Evolutionary conservation across 208 protist species (phyloP).

Genomic region (Novymonas esmeraldas): DNA sequence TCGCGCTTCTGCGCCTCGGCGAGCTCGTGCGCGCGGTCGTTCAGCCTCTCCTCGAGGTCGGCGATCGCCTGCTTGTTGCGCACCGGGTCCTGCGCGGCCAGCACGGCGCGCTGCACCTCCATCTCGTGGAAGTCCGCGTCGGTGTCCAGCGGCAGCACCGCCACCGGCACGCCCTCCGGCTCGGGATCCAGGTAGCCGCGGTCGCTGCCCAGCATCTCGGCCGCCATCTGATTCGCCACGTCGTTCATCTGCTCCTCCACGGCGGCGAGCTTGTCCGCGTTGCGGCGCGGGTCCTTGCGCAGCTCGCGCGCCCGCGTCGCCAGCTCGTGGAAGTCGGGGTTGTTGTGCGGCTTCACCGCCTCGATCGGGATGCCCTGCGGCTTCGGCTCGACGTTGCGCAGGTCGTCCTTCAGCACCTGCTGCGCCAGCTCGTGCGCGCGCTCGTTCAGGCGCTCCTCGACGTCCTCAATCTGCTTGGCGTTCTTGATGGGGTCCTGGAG

Average conservation of each 20-base stretch:
- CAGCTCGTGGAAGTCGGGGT: constrained; percentile 58
- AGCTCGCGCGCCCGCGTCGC: constrained; percentile 57
- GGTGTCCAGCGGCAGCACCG: constrained; percentile 42
- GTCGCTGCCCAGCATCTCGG: constrained; percentile 47
- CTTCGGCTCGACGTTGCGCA: constrained; percentile 44
- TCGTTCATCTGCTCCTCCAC: constrained; percentile 66
- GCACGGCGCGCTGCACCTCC: constrained; percentile 66
- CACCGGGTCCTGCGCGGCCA: constrained; percentile 56
- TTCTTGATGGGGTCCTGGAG: constrained; percentile 54
- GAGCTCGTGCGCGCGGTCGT: constrained; percentile 67
- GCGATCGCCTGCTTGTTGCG: constrained; percentile 47
- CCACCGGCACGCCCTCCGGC: constrained; percentile 65
- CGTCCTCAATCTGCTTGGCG: constrained; percentile 55
- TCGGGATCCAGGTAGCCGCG: constrained; percentile 63
- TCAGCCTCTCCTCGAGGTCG: constrained; percentile 70
- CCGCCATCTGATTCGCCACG: constrained; percentile 48
- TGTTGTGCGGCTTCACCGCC: constrained; percentile 59
- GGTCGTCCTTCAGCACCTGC: constrained; percentile 61
- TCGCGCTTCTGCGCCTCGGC: constrained; percentile 58
- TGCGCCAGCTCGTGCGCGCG: constrained; percentile 57
- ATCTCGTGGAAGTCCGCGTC: constrained; percentile 56
- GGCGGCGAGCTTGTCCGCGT: constrained; percentile 37
- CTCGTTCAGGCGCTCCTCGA: constrained; percentile 67
- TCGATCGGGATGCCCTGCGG: constrained; percentile 56
- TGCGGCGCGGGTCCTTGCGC: constrained; percentile 56